Base-by-base conservation (phyloP, 1,139 yeast genomes). In the Pichia sp. region DNA sequence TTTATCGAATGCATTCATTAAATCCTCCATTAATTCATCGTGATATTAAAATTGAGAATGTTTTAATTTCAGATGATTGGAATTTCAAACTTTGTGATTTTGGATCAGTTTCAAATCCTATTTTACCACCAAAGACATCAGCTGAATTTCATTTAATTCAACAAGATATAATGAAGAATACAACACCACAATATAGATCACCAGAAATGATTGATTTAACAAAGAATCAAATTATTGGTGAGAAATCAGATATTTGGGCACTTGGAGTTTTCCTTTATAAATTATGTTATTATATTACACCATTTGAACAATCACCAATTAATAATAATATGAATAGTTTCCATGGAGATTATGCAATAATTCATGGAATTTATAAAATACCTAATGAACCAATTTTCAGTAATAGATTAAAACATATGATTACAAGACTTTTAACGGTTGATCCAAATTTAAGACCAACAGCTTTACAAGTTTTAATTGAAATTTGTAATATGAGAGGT, bases 171-270 rank as follows among this genome's bases (percentile, higher is more conserved):
- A 77, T 84, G 68, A 80, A 81, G 48, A 93, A 91, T 60, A 91
- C 98, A 0, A 91, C 98, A 2, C 95, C 96, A n/a, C 98, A 91
- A 61, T 91, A 91, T 62, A 71, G 98, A 51, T 73, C 95, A 1
- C 98, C 98, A 1, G 98, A 91, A 61, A 91, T 91, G 98, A 74
- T 93, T 41, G 97, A 91, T 62, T 69, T 91, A 34, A 76, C 82
- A 49, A 72, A 83, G 48, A 85, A 93, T 4, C 72, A 82, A 46
- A 94, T 97, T 4, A 84, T 91, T 47, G 95, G 89, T 62, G 97
- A 91, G 57, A 91, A 91, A 60, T 77, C 89, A 47, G 98, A 91
- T 62, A 79, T 91, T 26, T 91, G 98, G 98, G 98, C 98, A 1
- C 66, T 91, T 44, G 98, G 98, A 12, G 78, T 89, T 23, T 84